phyloP scores from a whole-genome alignment of 176 grass and related monocot species.

The Bothriochloa decipiens region DNA sequence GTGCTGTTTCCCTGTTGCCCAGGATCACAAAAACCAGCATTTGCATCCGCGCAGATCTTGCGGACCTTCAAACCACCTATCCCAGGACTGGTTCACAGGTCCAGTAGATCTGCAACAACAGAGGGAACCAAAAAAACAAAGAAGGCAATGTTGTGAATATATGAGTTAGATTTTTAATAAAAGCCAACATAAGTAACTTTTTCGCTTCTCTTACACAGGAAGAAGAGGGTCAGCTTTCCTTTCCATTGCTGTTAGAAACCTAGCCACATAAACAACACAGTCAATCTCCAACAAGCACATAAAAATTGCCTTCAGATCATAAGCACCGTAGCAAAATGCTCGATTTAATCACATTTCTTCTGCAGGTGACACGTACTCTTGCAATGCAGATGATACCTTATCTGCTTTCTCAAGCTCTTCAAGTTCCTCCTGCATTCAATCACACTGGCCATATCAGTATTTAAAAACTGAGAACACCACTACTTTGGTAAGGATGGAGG shows the following conservation, averaged over 20 bases:
- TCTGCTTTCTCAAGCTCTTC: conserved; percentile 71
- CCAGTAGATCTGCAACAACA: conserved; percentile 65
- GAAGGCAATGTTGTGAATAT: background rate
- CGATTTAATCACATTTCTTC: conserved; percentile 3
- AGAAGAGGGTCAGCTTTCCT: conserved; percentile 78
- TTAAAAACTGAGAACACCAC: background rate
- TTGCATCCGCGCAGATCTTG: conserved; percentile 70
- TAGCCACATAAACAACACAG: conserved; percentile 37
- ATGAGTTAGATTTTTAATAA: background rate
- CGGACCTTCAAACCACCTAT: conserved; percentile 88
- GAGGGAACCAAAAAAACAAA: background rate
- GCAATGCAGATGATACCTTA: conserved; percentile 63
- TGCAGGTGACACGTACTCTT: conserved; percentile 60
- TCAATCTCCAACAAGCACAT: conserved; percentile 1
- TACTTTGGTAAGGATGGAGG: background rate
- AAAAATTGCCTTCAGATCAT: conserved; percentile 12
- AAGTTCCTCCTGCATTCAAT: conserved; percentile 69
- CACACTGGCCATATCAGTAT: background rate
- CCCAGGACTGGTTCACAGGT: conserved; percentile 62
- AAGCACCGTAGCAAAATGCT: background rate
- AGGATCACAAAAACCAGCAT: conserved; percentile 79
- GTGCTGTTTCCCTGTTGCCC: conserved; percentile 18
- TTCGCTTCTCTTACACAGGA: conserved; percentile 59
- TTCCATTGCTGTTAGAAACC: conserved; percentile 65
- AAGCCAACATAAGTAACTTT: background rate